Evolutionary conservation across 2,329 filamentous ascomycete species (phyloP).

Genomic region (Exophiala lecanii-corni): DNA sequence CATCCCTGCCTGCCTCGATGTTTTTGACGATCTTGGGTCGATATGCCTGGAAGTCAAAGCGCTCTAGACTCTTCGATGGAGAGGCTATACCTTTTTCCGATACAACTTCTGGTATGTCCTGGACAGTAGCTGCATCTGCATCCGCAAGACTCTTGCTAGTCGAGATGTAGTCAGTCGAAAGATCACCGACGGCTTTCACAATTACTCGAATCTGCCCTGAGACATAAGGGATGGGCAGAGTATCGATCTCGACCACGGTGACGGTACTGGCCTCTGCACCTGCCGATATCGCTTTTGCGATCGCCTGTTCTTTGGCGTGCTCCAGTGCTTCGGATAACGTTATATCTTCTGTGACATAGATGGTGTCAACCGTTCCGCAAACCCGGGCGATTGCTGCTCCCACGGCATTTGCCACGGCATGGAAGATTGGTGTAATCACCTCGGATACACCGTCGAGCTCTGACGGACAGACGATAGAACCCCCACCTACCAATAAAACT

Average conservation of each 20-base stretch:
- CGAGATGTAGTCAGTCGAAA: not conserved
- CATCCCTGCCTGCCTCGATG: not conserved
- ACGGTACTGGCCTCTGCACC: constrained; percentile 20
- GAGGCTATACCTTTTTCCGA: no score
- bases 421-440: constrained; percentile 48
- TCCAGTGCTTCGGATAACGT: constrained; percentile 28
- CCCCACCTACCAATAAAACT: constrained; percentile 56
- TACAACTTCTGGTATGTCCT: not conserved
- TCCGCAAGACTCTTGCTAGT: not conserved
- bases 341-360: constrained; percentile 35
- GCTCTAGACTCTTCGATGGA: not conserved
- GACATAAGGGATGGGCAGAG: constrained; percentile 33
- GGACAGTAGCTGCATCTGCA: constrained; percentile 29
- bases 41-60: constrained; percentile 30
- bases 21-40: constrained; percentile 29
- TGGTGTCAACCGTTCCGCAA: constrained; percentile 49
- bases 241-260: constrained; percentile 34
- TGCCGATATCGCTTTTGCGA: constrained; percentile 16
- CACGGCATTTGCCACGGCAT: constrained; percentile 57
- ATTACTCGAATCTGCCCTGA: constrained; percentile 25
- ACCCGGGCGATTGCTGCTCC: constrained; percentile 57
- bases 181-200: constrained; percentile 31
- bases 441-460: constrained; percentile 47
- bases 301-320: constrained; percentile 21
- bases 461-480: constrained; percentile 49